A percentile compares a stretch with the other conserved stretches of the same genome.
phyloP scores from a whole-genome alignment of 305 asterid genomes.

The Striga hermonthica region DNA sequence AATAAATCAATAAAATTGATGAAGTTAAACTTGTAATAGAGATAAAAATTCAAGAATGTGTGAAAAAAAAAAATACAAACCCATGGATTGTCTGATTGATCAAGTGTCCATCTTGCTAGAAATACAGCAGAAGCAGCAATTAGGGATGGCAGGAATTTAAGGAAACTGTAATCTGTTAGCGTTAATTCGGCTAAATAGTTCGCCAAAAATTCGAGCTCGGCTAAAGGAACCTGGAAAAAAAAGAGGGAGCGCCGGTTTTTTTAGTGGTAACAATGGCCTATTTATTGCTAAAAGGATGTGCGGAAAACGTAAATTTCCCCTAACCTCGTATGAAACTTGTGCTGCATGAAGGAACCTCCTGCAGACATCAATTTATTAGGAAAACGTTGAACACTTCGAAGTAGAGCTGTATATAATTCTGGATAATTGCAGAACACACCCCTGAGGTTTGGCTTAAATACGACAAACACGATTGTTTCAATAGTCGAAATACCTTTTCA shows the following conservation, averaged over 20 bases:
- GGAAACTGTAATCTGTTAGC: slow-evolving; percentile 62
- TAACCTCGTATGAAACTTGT: slow-evolving; percentile 66
- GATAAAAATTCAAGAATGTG: too few relatives aligned
- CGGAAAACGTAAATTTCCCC: slow-evolving; percentile 10
- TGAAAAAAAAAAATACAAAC: slow-evolving; percentile 42
- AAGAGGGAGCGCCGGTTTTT: slow-evolving; percentile 15
- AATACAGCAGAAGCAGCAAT: slow-evolving; percentile 83
- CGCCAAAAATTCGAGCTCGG: slow-evolving; percentile 73
- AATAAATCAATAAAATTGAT: too few relatives aligned
- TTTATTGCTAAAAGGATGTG: not conserved
- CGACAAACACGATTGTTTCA: not conserved
- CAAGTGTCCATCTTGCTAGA: slow-evolving; percentile 84
- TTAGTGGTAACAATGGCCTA: slow-evolving; percentile 21
- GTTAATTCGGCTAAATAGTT: slow-evolving; percentile 77
- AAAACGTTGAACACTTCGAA: not conserved
- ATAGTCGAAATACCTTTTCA: not conserved
- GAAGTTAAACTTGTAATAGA: too few relatives aligned
- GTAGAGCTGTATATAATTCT: not conserved
- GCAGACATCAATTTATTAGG: slow-evolving; percentile 1
- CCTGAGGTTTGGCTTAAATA: not conserved
- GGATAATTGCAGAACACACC: not conserved
- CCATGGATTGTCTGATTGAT: slow-evolving; percentile 85
- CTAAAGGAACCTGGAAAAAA: slow-evolving; percentile 63
- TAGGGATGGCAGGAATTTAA: slow-evolving; percentile 73
- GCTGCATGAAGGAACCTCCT: slow-evolving; percentile 93